Conservation (phyloP, 108 stramenopile genomes). For the Cyclostephanos invisitatus region DNA sequence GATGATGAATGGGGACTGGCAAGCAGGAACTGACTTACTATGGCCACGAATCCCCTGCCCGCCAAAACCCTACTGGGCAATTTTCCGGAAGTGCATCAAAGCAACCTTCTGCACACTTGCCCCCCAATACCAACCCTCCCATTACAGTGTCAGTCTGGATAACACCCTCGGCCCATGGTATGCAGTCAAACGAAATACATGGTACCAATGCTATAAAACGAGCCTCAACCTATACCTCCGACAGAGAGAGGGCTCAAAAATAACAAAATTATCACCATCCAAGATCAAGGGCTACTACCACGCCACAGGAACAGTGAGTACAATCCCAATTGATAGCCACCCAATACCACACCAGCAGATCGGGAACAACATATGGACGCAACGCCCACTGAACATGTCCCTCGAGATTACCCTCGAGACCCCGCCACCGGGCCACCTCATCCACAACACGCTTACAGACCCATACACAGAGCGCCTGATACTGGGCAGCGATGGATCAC, state of each 20-base stretch:
- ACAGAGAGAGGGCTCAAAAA: not conserved
- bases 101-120: not conserved
- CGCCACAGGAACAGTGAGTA: too few species aligned
- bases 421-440: too few species aligned
- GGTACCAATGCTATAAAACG: conserved; percentile 1
- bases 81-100: not conserved
- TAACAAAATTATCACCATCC: too few species aligned
- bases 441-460: not conserved
- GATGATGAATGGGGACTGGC: conserved; percentile 6
- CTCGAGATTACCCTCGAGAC: too few species aligned
- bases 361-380: too few species aligned
- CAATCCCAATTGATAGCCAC: too few species aligned
- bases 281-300: too few species aligned
- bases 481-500: conserved; percentile 11
- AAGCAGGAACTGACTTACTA: not conserved
- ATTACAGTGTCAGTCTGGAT: not conserved
- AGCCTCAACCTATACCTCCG: not conserved
- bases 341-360: too few species aligned
- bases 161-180: not conserved
- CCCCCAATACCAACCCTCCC: not conserved
- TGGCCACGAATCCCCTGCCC: conserved; percentile 2
- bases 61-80: not conserved
- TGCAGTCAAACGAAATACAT: not conserved
- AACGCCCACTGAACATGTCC: too few species aligned
- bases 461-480: not conserved